Conservation (phyloP, 2,329 filamentous ascomycete genomes). For the Hymenoscyphus repandus region DNA sequence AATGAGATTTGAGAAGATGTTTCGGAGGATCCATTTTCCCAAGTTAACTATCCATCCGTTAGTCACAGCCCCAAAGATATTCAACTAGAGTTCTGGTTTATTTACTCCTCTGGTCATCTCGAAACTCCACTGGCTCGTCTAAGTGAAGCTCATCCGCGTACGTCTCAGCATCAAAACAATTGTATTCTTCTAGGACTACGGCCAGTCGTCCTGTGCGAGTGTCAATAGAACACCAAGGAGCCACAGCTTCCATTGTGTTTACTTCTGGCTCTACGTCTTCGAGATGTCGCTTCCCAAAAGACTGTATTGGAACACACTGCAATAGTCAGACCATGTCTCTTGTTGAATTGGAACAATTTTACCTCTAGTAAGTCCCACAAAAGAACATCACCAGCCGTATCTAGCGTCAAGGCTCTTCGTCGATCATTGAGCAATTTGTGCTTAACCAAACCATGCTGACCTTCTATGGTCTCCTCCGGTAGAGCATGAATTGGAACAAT, state of each 20-base stretch:
- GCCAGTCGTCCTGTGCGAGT: conserved; percentile 88
- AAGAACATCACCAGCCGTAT: conserved; percentile 91
- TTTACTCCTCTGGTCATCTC: conserved; percentile 89
- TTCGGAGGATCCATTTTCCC: conserved; percentile 92
- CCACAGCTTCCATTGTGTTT: conserved; percentile 82
- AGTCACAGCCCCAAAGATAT: conserved; percentile 20
- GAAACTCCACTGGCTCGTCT: conserved; percentile 70
- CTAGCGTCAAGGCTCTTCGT: conserved; percentile 80
- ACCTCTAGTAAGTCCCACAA: conserved; percentile 91
- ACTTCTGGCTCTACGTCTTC: conserved; percentile 86
- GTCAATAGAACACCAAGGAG: conserved; percentile 95
- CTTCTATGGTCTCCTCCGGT: conserved; percentile 81
- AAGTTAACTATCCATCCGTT: conserved; percentile 66
- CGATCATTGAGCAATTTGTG: conserved; percentile 88
- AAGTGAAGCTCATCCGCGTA: conserved; percentile 86
- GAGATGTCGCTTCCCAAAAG: conserved; percentile 90
- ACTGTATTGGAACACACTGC: conserved; percentile 78
- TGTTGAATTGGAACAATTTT: conserved; percentile 26
- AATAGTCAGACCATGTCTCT: conserved; percentile 16
- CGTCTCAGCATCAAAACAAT: conserved; percentile 95
- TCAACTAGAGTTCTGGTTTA: conserved; percentile 7
- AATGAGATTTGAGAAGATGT: conserved; percentile 83
- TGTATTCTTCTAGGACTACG: conserved; percentile 87
- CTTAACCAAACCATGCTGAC: conserved; percentile 92
- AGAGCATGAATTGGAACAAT: conserved; percentile 61